These are phyloP conservation scores for Otatea glauca DNA, from an alignment of 176 grass and related monocot genomes.

Conservation along the genomic window DNA sequence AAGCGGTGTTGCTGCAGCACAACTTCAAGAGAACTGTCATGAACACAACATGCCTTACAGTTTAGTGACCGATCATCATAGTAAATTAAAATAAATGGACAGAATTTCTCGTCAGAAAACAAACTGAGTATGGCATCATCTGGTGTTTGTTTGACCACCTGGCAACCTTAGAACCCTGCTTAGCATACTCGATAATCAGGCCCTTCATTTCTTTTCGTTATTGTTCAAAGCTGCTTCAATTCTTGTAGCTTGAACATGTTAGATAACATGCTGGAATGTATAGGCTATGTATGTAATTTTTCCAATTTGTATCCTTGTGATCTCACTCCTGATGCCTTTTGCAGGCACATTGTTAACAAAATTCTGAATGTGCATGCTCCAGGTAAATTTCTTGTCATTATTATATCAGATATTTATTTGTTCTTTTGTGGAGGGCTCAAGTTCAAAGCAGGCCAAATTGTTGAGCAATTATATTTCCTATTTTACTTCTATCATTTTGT, in stretches of 20 bases:
- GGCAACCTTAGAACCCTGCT: neutral
- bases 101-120: neutral
- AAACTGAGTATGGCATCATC: neutral
- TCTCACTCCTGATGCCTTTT: conserved; percentile 41
- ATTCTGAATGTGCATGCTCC: conserved; percentile 85
- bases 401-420: conserved; percentile 19
- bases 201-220: neutral
- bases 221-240: neutral
- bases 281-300: neutral
- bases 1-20: conserved; percentile 3
- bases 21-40: neutral
- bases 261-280: conserved; percentile 11
- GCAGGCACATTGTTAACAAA: conserved; percentile 93
- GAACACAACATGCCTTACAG: neutral
- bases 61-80: neutral
- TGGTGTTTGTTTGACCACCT: conserved; percentile 4
- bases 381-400: conserved; percentile 45
- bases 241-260: neutral
- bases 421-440: neutral
- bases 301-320: neutral
- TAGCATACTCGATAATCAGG: neutral
- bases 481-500: conserved; percentile 27
- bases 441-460: conserved; percentile 13
- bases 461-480: conserved; percentile 10
- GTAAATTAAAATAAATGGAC: neutral